A percentile compares a stretch with the other conserved stretches of the same genome.
These are phyloP conservation scores for Rhizopogon sp. DNA, from an alignment of 768 basidiomycete species.

Conservation along the genomic window DNA sequence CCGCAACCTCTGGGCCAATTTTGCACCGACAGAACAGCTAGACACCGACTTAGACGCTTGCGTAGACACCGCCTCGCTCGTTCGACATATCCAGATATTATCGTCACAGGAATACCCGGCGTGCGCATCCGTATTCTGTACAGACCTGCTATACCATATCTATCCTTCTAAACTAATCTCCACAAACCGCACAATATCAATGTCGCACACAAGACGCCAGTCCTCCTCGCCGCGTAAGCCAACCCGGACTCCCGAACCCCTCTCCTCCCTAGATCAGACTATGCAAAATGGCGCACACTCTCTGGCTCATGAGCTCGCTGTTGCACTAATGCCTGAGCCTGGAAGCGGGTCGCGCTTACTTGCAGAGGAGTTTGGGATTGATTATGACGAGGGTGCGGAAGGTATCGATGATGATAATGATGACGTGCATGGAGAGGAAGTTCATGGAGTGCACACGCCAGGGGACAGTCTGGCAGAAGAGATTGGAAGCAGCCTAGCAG, in stretches of 20 bases:
- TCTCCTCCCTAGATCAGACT: slow-evolving; percentile 27
- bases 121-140: neutral
- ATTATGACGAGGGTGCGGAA: slow-evolving; percentile 84
- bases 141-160: neutral
- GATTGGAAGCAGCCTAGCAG: slow-evolving; percentile 15
- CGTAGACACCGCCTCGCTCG: neutral
- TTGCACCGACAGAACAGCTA: neutral
- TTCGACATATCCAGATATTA: neutral
- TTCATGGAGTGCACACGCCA: slow-evolving; percentile 16
- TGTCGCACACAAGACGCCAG: neutral
- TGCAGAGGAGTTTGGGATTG: slow-evolving; percentile 86
- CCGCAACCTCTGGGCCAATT: neutral
- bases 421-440: slow-evolving; percentile 26
- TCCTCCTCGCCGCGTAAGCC: neutral
- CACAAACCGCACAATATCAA: neutral
- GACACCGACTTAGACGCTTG: neutral
- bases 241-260: slow-evolving; percentile 14
- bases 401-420: slow-evolving; percentile 56
- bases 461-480: slow-evolving; percentile 19
- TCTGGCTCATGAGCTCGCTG: slow-evolving; percentile 82
- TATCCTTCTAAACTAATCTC: neutral
- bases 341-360: slow-evolving; percentile 64
- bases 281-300: slow-evolving; percentile 44
- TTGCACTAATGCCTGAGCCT: slow-evolving; percentile 85
- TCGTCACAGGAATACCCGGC: neutral